Evolutionary conservation across 2,329 filamentous ascomycete species (phyloP), one percentile per base, ranked within the genome.

Genomic region (Elsinoe batatas): DNA sequence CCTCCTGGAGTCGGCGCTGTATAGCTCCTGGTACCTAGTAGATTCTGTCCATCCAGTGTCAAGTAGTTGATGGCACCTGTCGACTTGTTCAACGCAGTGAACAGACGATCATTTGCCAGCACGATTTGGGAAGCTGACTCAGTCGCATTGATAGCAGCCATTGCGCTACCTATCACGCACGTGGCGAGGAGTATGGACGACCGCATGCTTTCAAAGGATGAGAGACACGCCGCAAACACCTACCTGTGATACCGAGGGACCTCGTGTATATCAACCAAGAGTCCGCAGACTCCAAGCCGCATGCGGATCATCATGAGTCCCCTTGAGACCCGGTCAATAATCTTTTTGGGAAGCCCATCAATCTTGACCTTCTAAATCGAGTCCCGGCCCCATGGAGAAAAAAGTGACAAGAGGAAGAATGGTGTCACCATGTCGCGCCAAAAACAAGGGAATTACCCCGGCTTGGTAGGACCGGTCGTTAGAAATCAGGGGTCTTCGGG

Each of bases 1-100:
- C 56, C 59, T 3, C 59, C 60, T n/a, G 60, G 60, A 3, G 58
- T 58, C 2, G 40, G 53, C 35, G 50, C 50, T 17, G 58, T 58
- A 36, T 60, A 61, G 17, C 51, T 68, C 15, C 61, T 59, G 1
- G 68, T 68, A 11, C 79, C 79, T 1, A 83, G 72, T 1, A 83
- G 71, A 59, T 83, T 75, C 58, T 77, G 74, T 0, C 68, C 69
- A 61, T 77, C 75, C 0, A 79, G 71, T 10, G 65, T 68, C 2
- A 79, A 64, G 15, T 68, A 64, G 8, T 71, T 65, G 17, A 78
- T 70, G 11, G 68, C 67, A 0, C 75, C 75, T 4, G 61, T 66
- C 1, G 64, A 62, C 61, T 76, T 78, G 58, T 70, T 68, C 30
- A 77, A 68, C 3, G 71, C 67, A 1, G 73, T 70, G 3, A 66